These are phyloP conservation scores for Epichloe elymi DNA, from an alignment of 2,329 filamentous ascomycete genomes.

Conservation along the genomic window DNA sequence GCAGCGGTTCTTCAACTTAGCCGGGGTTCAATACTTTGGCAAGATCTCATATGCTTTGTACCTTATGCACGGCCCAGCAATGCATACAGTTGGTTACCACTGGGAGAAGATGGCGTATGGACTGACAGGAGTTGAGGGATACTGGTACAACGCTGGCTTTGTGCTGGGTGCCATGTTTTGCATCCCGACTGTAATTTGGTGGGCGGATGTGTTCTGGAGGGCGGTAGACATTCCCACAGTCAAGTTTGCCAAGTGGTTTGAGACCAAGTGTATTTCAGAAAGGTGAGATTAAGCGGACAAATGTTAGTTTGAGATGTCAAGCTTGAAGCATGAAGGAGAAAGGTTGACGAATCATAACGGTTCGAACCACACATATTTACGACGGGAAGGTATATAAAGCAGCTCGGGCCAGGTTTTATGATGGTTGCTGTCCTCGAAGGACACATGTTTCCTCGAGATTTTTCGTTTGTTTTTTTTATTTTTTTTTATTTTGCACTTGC, in stretches of 20 bases:
- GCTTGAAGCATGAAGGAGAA: neutral
- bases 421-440: neutral
- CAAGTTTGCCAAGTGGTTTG: constrained; percentile 42
- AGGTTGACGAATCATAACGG: neutral
- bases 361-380: neutral
- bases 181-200: constrained; percentile 39
- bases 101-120: constrained; percentile 35
- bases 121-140: constrained; percentile 32
- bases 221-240: constrained; percentile 42
- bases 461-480: neutral
- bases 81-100: constrained; percentile 39
- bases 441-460: neutral
- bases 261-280: constrained; percentile 27
- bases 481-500: neutral
- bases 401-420: neutral
- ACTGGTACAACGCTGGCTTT: constrained; percentile 33
- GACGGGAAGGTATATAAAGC: neutral
- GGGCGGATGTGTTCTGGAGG: constrained; percentile 43
- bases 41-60: constrained; percentile 49
- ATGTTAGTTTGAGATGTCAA: neutral
- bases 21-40: constrained; percentile 42
- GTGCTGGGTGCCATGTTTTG: constrained; percentile 32
- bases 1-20: constrained; percentile 36
- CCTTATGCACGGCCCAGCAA: constrained; percentile 44
- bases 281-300: constrained; percentile 4